phyloP scores from a whole-genome alignment of 2,329 filamentous ascomycete species.

The Juglanconis oblonga region DNA sequence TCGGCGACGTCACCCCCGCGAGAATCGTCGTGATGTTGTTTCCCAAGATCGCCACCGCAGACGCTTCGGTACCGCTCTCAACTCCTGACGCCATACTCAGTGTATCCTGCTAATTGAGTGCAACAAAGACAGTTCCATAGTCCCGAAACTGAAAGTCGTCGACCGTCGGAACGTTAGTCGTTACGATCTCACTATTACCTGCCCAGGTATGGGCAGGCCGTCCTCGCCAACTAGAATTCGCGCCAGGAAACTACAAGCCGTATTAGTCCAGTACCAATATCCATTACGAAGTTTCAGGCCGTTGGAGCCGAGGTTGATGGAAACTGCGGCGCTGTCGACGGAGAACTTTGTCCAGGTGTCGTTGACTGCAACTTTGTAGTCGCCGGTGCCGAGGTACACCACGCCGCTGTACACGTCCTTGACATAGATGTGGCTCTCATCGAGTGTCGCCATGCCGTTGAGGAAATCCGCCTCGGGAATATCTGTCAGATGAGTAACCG shows the following conservation, averaged over 20 bases:
- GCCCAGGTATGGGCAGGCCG: conserved; percentile 3
- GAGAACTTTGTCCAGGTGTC: conserved; percentile 24
- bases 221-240: not conserved
- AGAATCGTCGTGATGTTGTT: conserved; percentile 7
- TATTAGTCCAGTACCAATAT: conserved; percentile 28
- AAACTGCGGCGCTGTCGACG: conserved; percentile 2
- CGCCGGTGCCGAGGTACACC: conserved; percentile 23
- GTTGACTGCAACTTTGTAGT: conserved; percentile 20
- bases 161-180: not conserved
- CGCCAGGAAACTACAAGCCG: conserved; percentile 9
- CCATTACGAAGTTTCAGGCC: conserved; percentile 25
- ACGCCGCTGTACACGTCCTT: conserved; percentile 26
- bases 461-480: conserved; percentile 21
- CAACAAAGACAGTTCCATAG: not conserved
- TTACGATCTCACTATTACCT: not conserved
- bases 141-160: conserved; percentile 10
- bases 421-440: conserved; percentile 22
- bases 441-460: conserved; percentile 25
- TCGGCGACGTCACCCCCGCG: conserved; percentile 9
- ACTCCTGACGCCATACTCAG: not conserved
- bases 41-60: not conserved
- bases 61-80: not conserved
- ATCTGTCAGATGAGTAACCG: conserved; percentile 6
- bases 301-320: conserved; percentile 24
- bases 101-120: conserved; percentile 8